Evolutionary conservation across 202 grass and related monocot species (phyloP).

Genomic region (Digitaria exilis): DNA sequence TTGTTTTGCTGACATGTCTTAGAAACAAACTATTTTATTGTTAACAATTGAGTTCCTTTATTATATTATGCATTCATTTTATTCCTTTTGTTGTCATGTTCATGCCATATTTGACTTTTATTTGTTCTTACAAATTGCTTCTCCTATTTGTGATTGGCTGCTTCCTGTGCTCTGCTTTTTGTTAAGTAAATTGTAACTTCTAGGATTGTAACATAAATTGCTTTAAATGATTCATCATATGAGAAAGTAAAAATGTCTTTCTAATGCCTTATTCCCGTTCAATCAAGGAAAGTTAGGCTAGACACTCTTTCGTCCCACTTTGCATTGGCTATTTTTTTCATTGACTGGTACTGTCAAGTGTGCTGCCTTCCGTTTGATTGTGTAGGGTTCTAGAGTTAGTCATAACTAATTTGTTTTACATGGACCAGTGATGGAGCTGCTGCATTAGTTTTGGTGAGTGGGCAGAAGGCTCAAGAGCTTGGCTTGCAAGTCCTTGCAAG

Average conservation of each 20-base stretch:
- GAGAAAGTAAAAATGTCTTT: not conserved
- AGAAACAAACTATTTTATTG: not conserved
- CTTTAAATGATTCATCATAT: not conserved
- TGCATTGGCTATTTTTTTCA: constrained; percentile 3
- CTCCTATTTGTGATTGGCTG: not conserved
- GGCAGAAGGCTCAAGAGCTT: constrained; percentile 78
- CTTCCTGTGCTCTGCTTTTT: constrained; percentile 19
- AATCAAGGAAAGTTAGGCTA: not conserved
- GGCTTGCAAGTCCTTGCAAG: constrained; percentile 79
- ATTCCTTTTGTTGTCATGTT: constrained; percentile 7
- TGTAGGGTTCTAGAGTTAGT: not conserved
- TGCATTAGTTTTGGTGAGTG: constrained; percentile 88
- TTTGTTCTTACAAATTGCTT: constrained; percentile 16
- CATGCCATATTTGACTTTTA: not conserved
- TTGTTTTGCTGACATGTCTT: not conserved
- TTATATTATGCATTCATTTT: not conserved
- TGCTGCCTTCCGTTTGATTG: not conserved
- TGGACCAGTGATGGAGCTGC: constrained; percentile 83
- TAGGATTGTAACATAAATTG: not conserved
- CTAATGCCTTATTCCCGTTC: not conserved
- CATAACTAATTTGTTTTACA: constrained; percentile 40
- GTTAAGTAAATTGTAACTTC: not conserved
- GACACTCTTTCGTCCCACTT: not conserved
- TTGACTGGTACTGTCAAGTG: not conserved
- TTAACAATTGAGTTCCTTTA: not conserved